A percentile compares a stretch with the other conserved stretches of the same genome.
These are phyloP conservation scores for Vaccinium vitisidaea DNA, from an alignment of 148 eudicot genomes.

Conservation along the genomic window DNA sequence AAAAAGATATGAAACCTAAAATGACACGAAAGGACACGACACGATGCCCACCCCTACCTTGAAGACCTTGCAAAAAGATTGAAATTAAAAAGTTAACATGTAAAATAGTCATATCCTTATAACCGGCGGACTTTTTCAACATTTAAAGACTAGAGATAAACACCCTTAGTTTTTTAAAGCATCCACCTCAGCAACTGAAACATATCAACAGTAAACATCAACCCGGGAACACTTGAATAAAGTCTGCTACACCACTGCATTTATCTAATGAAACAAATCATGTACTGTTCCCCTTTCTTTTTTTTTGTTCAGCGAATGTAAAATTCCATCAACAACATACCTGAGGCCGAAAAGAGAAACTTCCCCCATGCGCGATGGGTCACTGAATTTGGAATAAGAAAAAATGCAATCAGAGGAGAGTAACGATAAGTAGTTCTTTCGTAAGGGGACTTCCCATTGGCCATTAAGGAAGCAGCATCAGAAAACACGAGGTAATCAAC, in stretches of 20 bases:
- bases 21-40: no score
- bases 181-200: neutral
- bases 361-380: conserved; percentile 87
- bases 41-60: neutral
- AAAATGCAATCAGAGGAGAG: conserved; percentile 83
- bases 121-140: no score
- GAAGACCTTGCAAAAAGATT: neutral
- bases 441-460: conserved; percentile 75
- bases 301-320: neutral
- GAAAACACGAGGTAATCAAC: conserved; percentile 89
- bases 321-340: conserved; percentile 33
- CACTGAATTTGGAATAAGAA: conserved; percentile 72
- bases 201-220: neutral
- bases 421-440: conserved; percentile 84
- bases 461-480: conserved; percentile 83
- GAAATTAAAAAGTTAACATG: neutral
- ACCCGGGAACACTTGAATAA: neutral
- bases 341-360: conserved; percentile 85
- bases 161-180: neutral
- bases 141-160: no score
- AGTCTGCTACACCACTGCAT: neutral
- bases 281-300: no score
- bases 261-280: neutral
- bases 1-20: no score
- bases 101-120: neutral